These are phyloP conservation scores for Hypomontagnella monticulosa DNA, from an alignment of 495 filamentous ascomycete species.

Conservation along the genomic window DNA sequence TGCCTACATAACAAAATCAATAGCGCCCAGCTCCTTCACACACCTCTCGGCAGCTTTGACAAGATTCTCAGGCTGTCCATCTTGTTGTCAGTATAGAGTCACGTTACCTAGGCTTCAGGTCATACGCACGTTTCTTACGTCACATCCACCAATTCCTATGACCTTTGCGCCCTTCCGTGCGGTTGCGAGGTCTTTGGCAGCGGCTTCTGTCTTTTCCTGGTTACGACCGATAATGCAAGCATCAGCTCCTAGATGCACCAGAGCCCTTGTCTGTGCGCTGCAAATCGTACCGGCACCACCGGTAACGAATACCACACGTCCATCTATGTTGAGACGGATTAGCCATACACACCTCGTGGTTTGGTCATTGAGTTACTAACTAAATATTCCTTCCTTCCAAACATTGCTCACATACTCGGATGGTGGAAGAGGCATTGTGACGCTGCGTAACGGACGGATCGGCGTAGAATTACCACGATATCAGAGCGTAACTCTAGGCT, in stretches of 20 bases:
- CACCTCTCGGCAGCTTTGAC: conserved; percentile 79
- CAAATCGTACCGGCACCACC: conserved; percentile 95
- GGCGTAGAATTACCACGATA: background rate
- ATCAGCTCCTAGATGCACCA: conserved; percentile 91
- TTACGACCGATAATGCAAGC: conserved; percentile 94
- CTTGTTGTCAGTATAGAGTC: conserved; percentile 15
- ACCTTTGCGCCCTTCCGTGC: conserved; percentile 81
- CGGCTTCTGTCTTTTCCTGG: conserved; percentile 84
- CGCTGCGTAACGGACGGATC: background rate
- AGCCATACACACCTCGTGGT: conserved; percentile 1
- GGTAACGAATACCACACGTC: conserved; percentile 95
- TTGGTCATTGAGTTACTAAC: conserved; percentile 53
- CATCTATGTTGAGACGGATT: conserved; percentile 58
- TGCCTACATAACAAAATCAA: conserved; percentile 92
- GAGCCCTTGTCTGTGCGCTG: conserved; percentile 87
- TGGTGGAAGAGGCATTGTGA: conserved; percentile 71
- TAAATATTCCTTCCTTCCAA: conserved; percentile 88
- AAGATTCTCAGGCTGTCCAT: conserved; percentile 67
- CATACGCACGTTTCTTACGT: conserved; percentile 71
- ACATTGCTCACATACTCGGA: conserved; percentile 79
- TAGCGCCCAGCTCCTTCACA: conserved; percentile 79
- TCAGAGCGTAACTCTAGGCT: background rate
- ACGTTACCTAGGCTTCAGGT: background rate
- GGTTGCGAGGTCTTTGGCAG: conserved; percentile 81
- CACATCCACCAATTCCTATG: conserved; percentile 82